Percentiles rank a stretch among this genome's conserved stretches.
Conservation (phyloP, 2,329 filamentous ascomycete species). For the Talaromyces sp. region DNA sequence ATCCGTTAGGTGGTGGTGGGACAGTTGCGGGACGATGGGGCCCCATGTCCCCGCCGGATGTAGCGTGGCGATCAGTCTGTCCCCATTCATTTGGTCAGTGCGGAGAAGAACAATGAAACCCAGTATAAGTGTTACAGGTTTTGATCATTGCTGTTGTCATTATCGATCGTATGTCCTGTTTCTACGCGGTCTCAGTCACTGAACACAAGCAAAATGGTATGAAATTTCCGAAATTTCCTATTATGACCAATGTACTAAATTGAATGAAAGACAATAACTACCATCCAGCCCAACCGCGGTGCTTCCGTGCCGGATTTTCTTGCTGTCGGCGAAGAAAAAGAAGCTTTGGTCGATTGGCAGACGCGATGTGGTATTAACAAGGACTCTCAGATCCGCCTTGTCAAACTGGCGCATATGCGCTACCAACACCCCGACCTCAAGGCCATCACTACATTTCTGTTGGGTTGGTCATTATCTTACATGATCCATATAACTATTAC, state of each 20-base stretch:
- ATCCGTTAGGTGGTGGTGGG: background rate
- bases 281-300: background rate
- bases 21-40: background rate
- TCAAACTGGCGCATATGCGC: conserved; percentile 46
- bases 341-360: conserved; percentile 14
- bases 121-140: background rate
- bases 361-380: conserved; percentile 31
- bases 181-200: background rate
- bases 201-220: background rate
- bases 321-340: conserved; percentile 13
- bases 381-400: conserved; percentile 41
- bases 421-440: conserved; percentile 49
- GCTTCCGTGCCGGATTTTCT: conserved; percentile 9
- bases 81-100: background rate
- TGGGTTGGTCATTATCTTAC: background rate
- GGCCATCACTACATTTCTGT: conserved; percentile 31
- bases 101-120: background rate
- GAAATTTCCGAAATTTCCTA: background rate
- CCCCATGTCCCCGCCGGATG: background rate
- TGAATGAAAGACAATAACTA: background rate
- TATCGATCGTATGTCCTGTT: background rate
- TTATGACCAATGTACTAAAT: background rate
- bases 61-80: background rate
- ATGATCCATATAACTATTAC: background rate
- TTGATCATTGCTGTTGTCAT: background rate